Conservation (phyloP, 2,329 filamentous ascomycete genomes). For the Aspergillus fumigatiaffinis region DNA sequence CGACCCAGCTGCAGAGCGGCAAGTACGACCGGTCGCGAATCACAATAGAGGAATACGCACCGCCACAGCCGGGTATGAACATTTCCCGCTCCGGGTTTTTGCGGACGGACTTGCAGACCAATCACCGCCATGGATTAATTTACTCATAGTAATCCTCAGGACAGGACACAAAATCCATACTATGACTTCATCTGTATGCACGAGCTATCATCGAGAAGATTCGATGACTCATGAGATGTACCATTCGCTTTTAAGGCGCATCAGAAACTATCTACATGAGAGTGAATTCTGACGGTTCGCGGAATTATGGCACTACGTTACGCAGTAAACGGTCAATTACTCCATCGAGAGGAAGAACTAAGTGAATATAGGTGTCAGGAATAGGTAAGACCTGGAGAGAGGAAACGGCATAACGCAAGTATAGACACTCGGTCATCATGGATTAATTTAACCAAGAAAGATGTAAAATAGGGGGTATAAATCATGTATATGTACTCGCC, state of each 20-base stretch:
- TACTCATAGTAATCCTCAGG: neutral
- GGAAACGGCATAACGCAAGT: neutral
- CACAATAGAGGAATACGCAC: conserved; percentile 5
- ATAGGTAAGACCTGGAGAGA: neutral
- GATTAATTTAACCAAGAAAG: neutral
- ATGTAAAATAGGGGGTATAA: neutral
- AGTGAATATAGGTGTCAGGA: neutral
- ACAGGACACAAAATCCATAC: neutral
- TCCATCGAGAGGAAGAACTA: neutral
- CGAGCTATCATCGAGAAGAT: neutral
- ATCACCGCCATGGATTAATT: conserved; percentile 1
- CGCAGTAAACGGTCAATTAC: neutral
- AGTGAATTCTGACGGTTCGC: neutral
- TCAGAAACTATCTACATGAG: neutral
- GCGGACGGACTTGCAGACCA: conserved; percentile 11
- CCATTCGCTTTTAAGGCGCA: neutral
- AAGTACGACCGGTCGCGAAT: neutral
- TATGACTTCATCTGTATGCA: neutral
- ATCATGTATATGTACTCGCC: neutral
- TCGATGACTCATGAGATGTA: neutral
- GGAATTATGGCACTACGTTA: neutral
- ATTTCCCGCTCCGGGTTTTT: conserved; percentile 20
- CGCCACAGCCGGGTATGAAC: conserved; percentile 20
- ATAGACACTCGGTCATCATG: neutral
- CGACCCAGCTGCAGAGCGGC: conserved; percentile 2